Conservation (phyloP, 805 yeast genomes). For the Candida namnaoensis region DNA sequence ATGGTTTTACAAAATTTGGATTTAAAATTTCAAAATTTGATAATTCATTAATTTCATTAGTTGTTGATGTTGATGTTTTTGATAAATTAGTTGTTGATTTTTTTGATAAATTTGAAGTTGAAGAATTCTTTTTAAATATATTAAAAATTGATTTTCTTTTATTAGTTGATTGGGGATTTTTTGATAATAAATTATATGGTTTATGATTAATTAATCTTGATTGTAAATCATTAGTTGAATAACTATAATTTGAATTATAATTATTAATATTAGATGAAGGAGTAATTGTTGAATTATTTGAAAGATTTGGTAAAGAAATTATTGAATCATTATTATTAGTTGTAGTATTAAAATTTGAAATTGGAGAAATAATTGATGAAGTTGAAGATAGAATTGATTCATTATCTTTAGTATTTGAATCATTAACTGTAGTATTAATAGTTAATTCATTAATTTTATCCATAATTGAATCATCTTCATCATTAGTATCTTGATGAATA, state of each 20-base stretch:
- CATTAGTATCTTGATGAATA: too few relatives aligned
- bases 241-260: too few relatives aligned
- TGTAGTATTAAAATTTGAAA: too few relatives aligned
- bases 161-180: not conserved
- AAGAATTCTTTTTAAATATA: constrained; percentile 9
- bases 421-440: too few relatives aligned
- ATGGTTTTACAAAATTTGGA: not conserved
- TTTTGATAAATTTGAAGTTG: not conserved
- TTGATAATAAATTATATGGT: not conserved
- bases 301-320: too few relatives aligned
- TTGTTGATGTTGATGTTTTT: not conserved
- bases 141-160: constrained; percentile 16
- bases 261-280: too few relatives aligned
- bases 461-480: too few relatives aligned
- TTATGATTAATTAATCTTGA: constrained; percentile 3
- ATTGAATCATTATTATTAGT: too few relatives aligned
- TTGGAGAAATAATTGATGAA: constrained; percentile 2
- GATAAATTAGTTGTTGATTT: not conserved
- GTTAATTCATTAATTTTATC: too few relatives aligned
- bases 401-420: not conserved
- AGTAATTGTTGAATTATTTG: too few relatives aligned
- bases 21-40: not conserved
- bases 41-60: not conserved
- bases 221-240: constrained; percentile 5
- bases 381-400: not conserved